Evolutionary conservation across 495 filamentous ascomycete genomes (phyloP).

Genomic region (Neurospora sp.): DNA sequence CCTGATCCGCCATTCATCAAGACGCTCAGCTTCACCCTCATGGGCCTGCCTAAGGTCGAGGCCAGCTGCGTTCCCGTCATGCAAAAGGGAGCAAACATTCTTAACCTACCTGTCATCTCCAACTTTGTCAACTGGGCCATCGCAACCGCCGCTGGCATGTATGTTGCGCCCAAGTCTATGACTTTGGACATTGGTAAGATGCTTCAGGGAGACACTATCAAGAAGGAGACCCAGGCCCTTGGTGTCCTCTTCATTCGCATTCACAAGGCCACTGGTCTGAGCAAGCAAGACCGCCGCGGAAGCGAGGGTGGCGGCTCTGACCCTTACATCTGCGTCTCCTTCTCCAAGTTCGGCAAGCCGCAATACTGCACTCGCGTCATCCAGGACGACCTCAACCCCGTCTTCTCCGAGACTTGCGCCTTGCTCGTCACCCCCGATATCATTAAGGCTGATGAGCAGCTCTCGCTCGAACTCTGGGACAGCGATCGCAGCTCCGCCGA

Average conservation of each 20-base stretch:
- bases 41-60: slow-evolving; percentile 80
- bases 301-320: slow-evolving; percentile 84
- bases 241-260: slow-evolving; percentile 88
- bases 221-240: slow-evolving; percentile 76
- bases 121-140: slow-evolving; percentile 98
- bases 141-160: slow-evolving; percentile 72
- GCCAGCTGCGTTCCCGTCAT: slow-evolving; percentile 92
- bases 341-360: slow-evolving; percentile 85
- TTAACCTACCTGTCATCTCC: slow-evolving; percentile 86
- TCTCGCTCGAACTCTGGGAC: slow-evolving; percentile 93
- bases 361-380: slow-evolving; percentile 97
- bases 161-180: slow-evolving; percentile 94
- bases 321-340: slow-evolving; percentile 69
- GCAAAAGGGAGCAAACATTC: slow-evolving; percentile 75
- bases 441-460: slow-evolving; percentile 85
- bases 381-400: slow-evolving; percentile 84
- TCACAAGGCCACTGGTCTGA: slow-evolving; percentile 73
- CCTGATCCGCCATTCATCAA: slow-evolving; percentile 88
- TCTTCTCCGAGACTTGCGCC: slow-evolving; percentile 87
- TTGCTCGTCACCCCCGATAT: slow-evolving; percentile 75
- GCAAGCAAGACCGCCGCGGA: slow-evolving; percentile 82
- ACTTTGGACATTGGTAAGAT: slow-evolving; percentile 84
- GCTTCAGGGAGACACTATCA: slow-evolving; percentile 78
- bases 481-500: slow-evolving; percentile 81
- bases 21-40: slow-evolving; percentile 83